phyloP scores from a whole-genome alignment of 2,329 filamentous ascomycete species.

The Volutella citrinella region DNA sequence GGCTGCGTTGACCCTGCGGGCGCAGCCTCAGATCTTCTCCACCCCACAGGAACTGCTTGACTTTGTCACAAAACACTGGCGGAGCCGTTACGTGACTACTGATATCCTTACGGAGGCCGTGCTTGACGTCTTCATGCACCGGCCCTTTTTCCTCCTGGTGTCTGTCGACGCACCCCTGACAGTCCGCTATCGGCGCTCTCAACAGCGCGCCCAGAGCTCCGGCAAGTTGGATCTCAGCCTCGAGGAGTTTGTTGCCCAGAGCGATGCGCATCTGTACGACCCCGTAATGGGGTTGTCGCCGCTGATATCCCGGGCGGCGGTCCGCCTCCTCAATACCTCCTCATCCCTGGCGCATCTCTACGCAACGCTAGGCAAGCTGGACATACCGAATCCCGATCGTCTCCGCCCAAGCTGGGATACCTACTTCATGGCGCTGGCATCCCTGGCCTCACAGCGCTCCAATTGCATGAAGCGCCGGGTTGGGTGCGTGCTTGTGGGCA shows the following conservation, averaged over 20 bases:
- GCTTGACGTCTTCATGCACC: conserved; percentile 70
- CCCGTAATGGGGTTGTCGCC: conserved; percentile 63
- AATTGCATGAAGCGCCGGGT: conserved; percentile 99
- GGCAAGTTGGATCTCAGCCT: conserved; percentile 37
- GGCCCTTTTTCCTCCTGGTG: conserved; percentile 91
- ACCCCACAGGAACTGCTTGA: conserved; percentile 70
- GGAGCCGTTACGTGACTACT: conserved; percentile 78
- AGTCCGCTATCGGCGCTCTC: conserved; percentile 78
- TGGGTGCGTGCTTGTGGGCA: conserved; percentile 82
- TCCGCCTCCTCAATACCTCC: conserved; percentile 84
- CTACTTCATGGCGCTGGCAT: conserved; percentile 98
- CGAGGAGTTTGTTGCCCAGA: conserved; percentile 54
- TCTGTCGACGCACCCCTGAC: conserved; percentile 88
- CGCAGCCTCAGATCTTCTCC: conserved; percentile 46
- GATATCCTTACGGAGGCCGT: conserved; percentile 72
- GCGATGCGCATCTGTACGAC: conserved; percentile 75
- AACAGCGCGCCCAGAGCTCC: conserved; percentile 28
- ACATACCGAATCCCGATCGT: conserved; percentile 74
- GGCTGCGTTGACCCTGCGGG: conserved; percentile 22
- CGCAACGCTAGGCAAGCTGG: conserved; percentile 66
- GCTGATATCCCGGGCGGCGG: conserved; percentile 75
- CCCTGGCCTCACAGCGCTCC: conserved; percentile 81
- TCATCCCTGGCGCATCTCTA: conserved; percentile 69
- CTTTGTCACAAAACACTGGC: conserved; percentile 84
- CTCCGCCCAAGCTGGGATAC: conserved; percentile 91